Evolutionary conservation across 371 early-diverging fungal genomes (phyloP), one percentile per base, ranked within the genome.

Genomic region (Circinella umbellata): DNA sequence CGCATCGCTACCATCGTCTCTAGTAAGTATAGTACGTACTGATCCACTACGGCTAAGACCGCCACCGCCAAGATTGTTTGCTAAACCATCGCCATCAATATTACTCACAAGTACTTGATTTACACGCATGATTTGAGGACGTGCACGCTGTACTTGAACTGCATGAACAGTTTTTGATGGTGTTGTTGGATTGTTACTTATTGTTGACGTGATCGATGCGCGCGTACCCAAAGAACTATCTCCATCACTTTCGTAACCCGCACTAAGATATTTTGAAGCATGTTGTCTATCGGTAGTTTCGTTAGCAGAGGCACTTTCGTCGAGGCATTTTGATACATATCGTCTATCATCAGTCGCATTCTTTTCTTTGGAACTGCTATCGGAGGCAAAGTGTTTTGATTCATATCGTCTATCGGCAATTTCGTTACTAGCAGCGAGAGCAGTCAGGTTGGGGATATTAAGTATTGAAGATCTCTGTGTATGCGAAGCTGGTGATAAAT

Each of bases 61-160:
- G 15, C 34, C n/a, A 49, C 48, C 42, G 38, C 35, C 60, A 4
- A 51, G 7, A 37, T 42, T 39, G 10, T 15, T 35, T 18, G 54
- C 13, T 27, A 37, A 10, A 60, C 15, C 63, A 47, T 42, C 39
- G 3, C n/a, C 39, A 4, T 64, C 68, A 20, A 63, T 67, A 61
- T 66, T 59, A 10, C 57, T 57, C 6, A 66, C 55, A n/a, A 64
- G 71, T 15, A 84, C 71, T 9, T 80, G 77, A 64, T 81, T 80
- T 57, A 84, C 81, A 38, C 84, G 77, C 79, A 84, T 76, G 46
- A 84, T 74, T 38, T 76, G 77, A 5, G 84, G 82, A 77, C 74
- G 76, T 3, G 80, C 80, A 54, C 84, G 67, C 15, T 66, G 63
- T 4, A 80, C 73, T 69, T 81, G 82, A 15, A 80, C 69, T 34